Evolutionary conservation across 2,329 filamentous ascomycete species (phyloP).

Genomic region (Fusarium continuum): DNA sequence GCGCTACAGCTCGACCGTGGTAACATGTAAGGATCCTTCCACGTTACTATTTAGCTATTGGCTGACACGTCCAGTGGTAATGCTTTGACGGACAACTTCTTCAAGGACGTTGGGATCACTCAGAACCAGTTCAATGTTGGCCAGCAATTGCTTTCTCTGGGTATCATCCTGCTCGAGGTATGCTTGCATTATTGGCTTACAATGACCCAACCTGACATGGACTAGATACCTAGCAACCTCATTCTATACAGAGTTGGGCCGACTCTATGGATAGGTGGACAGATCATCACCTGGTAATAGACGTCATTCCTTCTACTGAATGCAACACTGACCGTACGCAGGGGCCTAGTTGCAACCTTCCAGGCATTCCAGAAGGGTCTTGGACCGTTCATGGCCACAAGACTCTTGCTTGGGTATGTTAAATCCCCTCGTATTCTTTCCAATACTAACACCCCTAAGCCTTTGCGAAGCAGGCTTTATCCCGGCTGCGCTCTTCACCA

Average conservation of each 20-base stretch:
- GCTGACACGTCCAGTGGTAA: too few species aligned
- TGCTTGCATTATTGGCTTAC: too few species aligned
- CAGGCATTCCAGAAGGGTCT: not conserved
- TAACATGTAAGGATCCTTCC: too few species aligned
- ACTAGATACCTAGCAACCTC: constrained; percentile 2
- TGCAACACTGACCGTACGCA: too few species aligned
- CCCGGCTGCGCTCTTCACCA: constrained; percentile 56
- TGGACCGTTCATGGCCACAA: not conserved
- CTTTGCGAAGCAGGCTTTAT: not conserved
- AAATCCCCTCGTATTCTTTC: too few species aligned
- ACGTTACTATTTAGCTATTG: too few species aligned
- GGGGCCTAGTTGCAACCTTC: not conserved
- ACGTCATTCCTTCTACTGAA: too few species aligned
- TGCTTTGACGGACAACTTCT: constrained; percentile 49
- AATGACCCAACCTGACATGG: too few species aligned
- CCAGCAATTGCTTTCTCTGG: not conserved
- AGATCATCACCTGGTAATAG: too few species aligned
- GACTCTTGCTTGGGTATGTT: not conserved
- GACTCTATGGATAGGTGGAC: constrained; percentile 2
- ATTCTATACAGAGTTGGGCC: not conserved
- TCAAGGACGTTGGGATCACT: constrained; percentile 55
- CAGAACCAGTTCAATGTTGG: constrained; percentile 2
- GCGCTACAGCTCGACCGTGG: constrained; percentile 52
- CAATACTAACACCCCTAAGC: too few species aligned
- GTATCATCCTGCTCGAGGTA: constrained; percentile 2